Conservation (phyloP, 1,284 basidiomycete species). For the Microstroma glucosiphilum region DNA sequence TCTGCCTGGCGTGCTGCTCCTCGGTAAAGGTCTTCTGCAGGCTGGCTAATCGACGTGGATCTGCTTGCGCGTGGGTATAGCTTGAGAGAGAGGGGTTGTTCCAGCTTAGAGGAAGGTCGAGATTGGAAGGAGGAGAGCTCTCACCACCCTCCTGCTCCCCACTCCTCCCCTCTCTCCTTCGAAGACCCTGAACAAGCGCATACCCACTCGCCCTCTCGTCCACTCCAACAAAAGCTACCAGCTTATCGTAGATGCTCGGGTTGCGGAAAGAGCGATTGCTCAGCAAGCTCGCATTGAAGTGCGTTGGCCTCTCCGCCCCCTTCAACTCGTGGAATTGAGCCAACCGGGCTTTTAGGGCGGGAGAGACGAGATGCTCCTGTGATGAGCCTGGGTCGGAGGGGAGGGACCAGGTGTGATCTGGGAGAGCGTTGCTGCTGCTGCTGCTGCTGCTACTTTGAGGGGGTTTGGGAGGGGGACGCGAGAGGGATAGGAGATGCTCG, state of each 20-base stretch:
- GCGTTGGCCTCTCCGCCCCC: neutral
- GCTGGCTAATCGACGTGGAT: neutral
- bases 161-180: too few species aligned
- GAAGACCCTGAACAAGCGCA: neutral
- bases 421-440: neutral
- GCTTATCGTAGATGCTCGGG: conserved; percentile 1
- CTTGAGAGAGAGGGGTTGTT: too few species aligned
- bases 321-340: conserved; percentile 3
- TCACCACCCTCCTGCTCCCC: too few species aligned
- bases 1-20: too few species aligned
- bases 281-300: conserved; percentile 4
- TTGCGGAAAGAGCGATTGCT: neutral
- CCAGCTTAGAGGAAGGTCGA: too few species aligned
- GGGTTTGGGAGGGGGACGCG: neutral
- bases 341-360: neutral
- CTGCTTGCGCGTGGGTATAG: neutral
- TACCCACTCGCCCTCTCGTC: conserved; percentile 2
- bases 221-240: conserved; percentile 1
- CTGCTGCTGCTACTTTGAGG: too few species aligned
- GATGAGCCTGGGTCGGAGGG: conserved; percentile 1
- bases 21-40: too few species aligned
- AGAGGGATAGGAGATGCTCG: conserved; percentile 2
- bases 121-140: too few species aligned
- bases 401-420: neutral
- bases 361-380: neutral